Evolutionary conservation across 768 basidiomycete genomes (phyloP).

Genomic region (Erythrobasidium yunnanense): DNA sequence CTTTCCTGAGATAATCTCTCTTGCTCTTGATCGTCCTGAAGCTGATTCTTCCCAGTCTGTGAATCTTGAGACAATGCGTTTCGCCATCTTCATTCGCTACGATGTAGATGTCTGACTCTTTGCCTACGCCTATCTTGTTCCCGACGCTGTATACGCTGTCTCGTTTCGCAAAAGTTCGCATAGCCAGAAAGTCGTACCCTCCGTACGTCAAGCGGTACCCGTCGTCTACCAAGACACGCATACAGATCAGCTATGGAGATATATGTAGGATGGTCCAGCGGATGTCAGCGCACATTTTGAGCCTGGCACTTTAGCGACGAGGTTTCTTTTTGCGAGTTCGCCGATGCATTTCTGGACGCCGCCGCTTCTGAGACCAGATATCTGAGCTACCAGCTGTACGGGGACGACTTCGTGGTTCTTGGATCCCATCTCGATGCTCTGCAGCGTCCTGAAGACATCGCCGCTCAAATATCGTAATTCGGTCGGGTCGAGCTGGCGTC

Average conservation of each 20-base stretch:
- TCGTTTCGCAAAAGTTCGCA: constrained; percentile 81
- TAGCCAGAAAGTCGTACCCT: constrained; percentile 92
- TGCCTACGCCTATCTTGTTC: constrained; percentile 95
- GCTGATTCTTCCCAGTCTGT: constrained; percentile 89
- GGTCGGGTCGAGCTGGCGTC: constrained; percentile 37
- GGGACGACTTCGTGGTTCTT: constrained; percentile 98
- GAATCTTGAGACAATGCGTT: constrained; percentile 83
- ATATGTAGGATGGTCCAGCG: neutral
- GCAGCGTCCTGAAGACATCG: constrained; percentile 90
- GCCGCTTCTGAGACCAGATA: constrained; percentile 81
- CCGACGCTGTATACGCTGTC: constrained; percentile 83
- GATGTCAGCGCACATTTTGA: constrained; percentile 60
- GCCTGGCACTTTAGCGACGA: constrained; percentile 81
- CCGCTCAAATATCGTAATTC: constrained; percentile 83
- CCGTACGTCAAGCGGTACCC: constrained; percentile 95
- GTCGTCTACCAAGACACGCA: constrained; percentile 55
- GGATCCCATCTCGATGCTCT: constrained; percentile 94
- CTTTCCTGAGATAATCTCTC: constrained; percentile 87
- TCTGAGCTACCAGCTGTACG: constrained; percentile 72
- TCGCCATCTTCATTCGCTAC: constrained; percentile 74
- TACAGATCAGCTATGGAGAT: neutral
- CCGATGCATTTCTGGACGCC: constrained; percentile 89
- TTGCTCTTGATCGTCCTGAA: constrained; percentile 95
- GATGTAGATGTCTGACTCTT: constrained; percentile 89
- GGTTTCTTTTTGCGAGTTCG: constrained; percentile 75